Conservation (phyloP, 306 rosid genomes). For the Dryas drummondii region DNA sequence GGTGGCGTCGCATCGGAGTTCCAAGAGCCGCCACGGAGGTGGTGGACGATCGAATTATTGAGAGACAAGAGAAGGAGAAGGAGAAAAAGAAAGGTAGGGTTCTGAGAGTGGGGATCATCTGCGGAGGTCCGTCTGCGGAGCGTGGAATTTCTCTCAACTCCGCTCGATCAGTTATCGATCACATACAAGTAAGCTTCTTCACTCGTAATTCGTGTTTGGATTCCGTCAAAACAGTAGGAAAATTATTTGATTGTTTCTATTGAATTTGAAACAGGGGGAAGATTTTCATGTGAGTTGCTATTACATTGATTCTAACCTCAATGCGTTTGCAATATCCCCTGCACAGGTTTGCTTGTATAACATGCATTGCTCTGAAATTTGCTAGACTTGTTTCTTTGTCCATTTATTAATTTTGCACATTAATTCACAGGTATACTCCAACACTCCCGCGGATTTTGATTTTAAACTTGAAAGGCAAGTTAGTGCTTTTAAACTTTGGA, state of each 20-base stretch:
- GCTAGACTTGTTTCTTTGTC: background rate
- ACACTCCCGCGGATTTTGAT: slow-evolving; percentile 97
- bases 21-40: slow-evolving; percentile 38
- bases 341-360: slow-evolving; percentile 64
- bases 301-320: slow-evolving; percentile 70
- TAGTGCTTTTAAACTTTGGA: slow-evolving; percentile 2
- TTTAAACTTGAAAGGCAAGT: slow-evolving; percentile 84
- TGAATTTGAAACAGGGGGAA: slow-evolving; percentile 61
- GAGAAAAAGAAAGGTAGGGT: slow-evolving; percentile 26
- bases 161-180: slow-evolving; percentile 89
- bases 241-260: background rate
- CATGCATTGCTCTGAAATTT: background rate
- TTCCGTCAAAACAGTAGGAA: background rate
- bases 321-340: slow-evolving; percentile 80
- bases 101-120: slow-evolving; percentile 72
- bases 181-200: slow-evolving; percentile 55
- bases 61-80: slow-evolving; percentile 27
- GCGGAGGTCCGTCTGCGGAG: slow-evolving; percentile 98
- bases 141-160: slow-evolving; percentile 97
- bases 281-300: slow-evolving; percentile 80
- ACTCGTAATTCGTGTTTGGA: slow-evolving; percentile 14
- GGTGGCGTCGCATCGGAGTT: slow-evolving; percentile 5
- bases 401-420: background rate
- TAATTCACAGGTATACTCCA: slow-evolving; percentile 69
- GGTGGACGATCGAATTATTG: slow-evolving; percentile 24